Percentiles rank a stretch among this genome's conserved stretches.
Conservation (phyloP, 2,329 filamentous ascomycete genomes). For the Stachybotrys elegans region DNA sequence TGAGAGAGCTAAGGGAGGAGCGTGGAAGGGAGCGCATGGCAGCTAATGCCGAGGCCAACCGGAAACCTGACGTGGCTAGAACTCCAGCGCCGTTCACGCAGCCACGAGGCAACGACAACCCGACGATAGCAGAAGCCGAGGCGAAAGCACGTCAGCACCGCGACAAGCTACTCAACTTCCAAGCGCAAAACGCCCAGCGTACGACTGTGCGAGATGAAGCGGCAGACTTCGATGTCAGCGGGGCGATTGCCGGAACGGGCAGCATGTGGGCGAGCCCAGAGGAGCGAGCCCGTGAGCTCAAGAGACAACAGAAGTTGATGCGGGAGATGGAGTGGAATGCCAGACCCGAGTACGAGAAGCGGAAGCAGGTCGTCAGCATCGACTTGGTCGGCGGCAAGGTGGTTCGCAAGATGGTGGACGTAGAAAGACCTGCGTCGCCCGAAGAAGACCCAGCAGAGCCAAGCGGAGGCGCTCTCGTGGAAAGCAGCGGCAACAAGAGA, state of each 20-base stretch:
- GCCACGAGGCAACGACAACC: slow-evolving; percentile 31
- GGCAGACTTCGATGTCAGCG: slow-evolving; percentile 51
- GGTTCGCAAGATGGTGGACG: slow-evolving; percentile 63
- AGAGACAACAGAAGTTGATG: slow-evolving; percentile 77
- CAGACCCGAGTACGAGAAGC: slow-evolving; percentile 82
- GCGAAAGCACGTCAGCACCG: slow-evolving; percentile 70
- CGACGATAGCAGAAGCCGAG: slow-evolving; percentile 50
- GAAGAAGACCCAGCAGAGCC: slow-evolving; percentile 33
- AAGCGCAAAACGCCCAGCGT: slow-evolving; percentile 77
- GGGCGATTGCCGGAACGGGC: slow-evolving; percentile 38
- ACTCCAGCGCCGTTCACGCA: slow-evolving; percentile 56
- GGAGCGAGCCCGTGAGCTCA: slow-evolving; percentile 76
- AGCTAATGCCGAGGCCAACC: slow-evolving; percentile 67
- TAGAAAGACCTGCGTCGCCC: slow-evolving; percentile 54
- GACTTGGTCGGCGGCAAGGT: slow-evolving; percentile 76
- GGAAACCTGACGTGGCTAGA: slow-evolving; percentile 58
- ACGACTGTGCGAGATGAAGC: slow-evolving; percentile 87
- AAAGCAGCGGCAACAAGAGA: slow-evolving; percentile 29
- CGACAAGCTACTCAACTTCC: slow-evolving; percentile 75
- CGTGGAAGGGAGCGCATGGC: slow-evolving; percentile 83
- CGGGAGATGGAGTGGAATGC: slow-evolving; percentile 84
- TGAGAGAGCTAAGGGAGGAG: slow-evolving; percentile 77
- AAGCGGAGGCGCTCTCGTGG: slow-evolving; percentile 23
- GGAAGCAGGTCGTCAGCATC: slow-evolving; percentile 77
- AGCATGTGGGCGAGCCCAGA: slow-evolving; percentile 78